phyloP scores from a whole-genome alignment of 208 protist species.

The Lotmaria passim region DNA sequence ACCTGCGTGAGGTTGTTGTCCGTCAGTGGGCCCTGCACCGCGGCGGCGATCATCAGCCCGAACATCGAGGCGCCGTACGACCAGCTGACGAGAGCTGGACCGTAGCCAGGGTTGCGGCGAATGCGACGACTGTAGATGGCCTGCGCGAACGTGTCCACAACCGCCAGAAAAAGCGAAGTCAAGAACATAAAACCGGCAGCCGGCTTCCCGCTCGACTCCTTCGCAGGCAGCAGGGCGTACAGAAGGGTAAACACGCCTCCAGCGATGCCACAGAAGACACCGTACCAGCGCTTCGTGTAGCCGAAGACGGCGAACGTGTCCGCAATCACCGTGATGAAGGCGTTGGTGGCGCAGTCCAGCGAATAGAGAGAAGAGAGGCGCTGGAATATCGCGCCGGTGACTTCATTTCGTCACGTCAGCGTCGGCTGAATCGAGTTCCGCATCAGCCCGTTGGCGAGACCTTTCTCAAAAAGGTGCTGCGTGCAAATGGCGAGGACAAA shows the following conservation, averaged over 20 bases:
- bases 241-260: slow-evolving; percentile 52
- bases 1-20: slow-evolving; percentile 42
- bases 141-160: slow-evolving; percentile 70
- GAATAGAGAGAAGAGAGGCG: slow-evolving; percentile 52
- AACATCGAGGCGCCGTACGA: slow-evolving; percentile 62
- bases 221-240: slow-evolving; percentile 55
- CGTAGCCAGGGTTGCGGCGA: slow-evolving; percentile 36
- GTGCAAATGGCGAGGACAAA: slow-evolving; percentile 53
- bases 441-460: slow-evolving; percentile 61
- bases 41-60: slow-evolving; percentile 48
- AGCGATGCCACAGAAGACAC: slow-evolving; percentile 50
- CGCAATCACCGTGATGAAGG: slow-evolving; percentile 62
- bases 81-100: slow-evolving; percentile 65
- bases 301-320: slow-evolving; percentile 70
- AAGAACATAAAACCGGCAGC: slow-evolving; percentile 57
- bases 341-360: slow-evolving; percentile 72
- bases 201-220: slow-evolving; percentile 31
- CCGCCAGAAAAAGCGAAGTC: slow-evolving; percentile 50
- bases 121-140: slow-evolving; percentile 74
- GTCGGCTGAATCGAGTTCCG: slow-evolving; percentile 48
- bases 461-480: slow-evolving; percentile 58
- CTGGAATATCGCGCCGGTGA: slow-evolving; percentile 50
- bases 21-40: slow-evolving; percentile 53
- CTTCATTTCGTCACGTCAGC: slow-evolving; percentile 51
- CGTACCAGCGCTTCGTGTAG: slow-evolving; percentile 84